Conservation (phyloP, 768 basidiomycete genomes). For the Tricholoma sp. region DNA sequence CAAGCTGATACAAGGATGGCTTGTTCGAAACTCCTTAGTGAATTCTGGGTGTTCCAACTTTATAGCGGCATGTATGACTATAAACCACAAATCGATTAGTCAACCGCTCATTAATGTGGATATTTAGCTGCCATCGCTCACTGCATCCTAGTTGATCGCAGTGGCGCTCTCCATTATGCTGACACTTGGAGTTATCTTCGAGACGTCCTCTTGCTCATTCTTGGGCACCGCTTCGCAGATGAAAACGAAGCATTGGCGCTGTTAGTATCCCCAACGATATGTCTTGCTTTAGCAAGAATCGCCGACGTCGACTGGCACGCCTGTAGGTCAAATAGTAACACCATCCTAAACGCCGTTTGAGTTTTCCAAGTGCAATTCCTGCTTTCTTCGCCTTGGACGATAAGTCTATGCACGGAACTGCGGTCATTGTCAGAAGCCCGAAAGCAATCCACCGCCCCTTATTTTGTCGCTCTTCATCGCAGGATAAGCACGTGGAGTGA, state of each 20-base stretch:
- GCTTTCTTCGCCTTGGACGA: slow-evolving; percentile 46
- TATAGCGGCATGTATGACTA: slow-evolving; percentile 31
- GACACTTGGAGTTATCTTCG: slow-evolving; percentile 55
- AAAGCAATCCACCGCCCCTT: slow-evolving; percentile 12
- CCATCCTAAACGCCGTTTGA: not conserved
- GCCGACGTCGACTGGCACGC: slow-evolving; percentile 19
- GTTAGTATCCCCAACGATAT: slow-evolving; percentile 44
- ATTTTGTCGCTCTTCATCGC: slow-evolving; percentile 24
- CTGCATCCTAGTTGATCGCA: slow-evolving; percentile 29
- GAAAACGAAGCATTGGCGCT: slow-evolving; percentile 49
- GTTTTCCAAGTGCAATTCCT: slow-evolving; percentile 21
- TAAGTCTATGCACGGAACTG: slow-evolving; percentile 37
- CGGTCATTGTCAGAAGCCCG: slow-evolving; percentile 20
- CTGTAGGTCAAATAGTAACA: slow-evolving; percentile 19
- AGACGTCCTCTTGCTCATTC: slow-evolving; percentile 42
- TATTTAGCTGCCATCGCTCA: slow-evolving; percentile 41
- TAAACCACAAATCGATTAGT: not conserved
- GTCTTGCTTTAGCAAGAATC: slow-evolving; percentile 40
- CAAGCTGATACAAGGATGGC: slow-evolving; percentile 24
- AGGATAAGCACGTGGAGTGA: slow-evolving; percentile 23
- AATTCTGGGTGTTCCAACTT: slow-evolving; percentile 26
- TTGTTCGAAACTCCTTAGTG: slow-evolving; percentile 33
- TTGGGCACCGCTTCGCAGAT: slow-evolving; percentile 37
- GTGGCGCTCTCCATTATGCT: slow-evolving; percentile 34
- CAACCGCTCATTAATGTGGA: not conserved